Evolutionary conservation across 345 rosid species (phyloP), one percentile per base, ranked within the genome.

Genomic region (Luvunga scandens): DNA sequence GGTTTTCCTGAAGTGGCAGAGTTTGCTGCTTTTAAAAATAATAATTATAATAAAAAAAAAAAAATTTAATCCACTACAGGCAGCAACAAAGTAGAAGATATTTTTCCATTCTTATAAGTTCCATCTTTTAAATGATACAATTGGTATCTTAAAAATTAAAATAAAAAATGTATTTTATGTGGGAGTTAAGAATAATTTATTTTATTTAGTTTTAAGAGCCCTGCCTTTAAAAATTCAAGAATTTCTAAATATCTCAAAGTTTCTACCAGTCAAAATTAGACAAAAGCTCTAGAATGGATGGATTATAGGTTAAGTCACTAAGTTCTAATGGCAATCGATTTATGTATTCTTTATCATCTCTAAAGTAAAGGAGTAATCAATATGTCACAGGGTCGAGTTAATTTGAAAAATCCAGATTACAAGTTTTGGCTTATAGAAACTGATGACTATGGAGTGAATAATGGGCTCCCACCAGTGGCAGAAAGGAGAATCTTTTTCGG

Each of bases 361-460:
- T 82, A 61, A 53, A 62, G 61, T 72, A 16, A 75, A 66, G 69
- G 61, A 72, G 59, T 50, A n/a, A 62, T 83, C 57, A 7, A 33
- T 72, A 56, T 82, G 50, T 79, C 86, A 69, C 81, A 95, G 99
- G 97, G 99, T 18, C 83, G 83, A 77, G 98, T 92, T 78, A 78
- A 92, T 73, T 78, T 94, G 79, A 89, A 88, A 71, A 84, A 85
- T 75, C 99, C 99, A 18, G 95, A 90, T 22, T 91, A 90, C 79
- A 94, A 88, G 73, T 96, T 94, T 78, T 92, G 95, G 86, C 87
- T 96, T 1, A 89, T 96, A 85, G 97, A 96, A 80, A 92, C 95
- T 72, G 97, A 90, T 89, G 90, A 89, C 73, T 81, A 84, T 81
- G 97, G 91, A 63, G 85, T 75, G 67, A 91, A 82, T 81, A 96